These are phyloP conservation scores for Marasmius oreades DNA, from an alignment of 1,284 basidiomycete species.

Conservation along the genomic window DNA sequence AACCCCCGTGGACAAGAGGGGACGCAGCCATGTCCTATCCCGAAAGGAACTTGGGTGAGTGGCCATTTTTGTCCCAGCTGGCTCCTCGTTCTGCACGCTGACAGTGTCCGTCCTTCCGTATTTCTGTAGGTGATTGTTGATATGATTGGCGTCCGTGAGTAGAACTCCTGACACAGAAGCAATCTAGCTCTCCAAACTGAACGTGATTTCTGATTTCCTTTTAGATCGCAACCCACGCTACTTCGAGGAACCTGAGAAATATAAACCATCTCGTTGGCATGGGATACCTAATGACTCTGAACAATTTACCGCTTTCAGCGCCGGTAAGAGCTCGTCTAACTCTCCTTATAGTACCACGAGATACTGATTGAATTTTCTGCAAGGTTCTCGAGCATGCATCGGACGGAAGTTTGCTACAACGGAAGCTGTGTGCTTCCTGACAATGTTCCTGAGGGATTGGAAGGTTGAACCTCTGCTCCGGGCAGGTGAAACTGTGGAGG, in stretches of 20 bases:
- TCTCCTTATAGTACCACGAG: neutral
- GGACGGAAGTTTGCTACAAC: constrained; percentile 27
- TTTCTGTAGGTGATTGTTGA: constrained; percentile 12
- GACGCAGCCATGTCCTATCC: neutral
- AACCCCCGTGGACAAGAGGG: constrained; percentile 14
- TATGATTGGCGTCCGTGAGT: constrained; percentile 19
- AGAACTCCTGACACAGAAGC: neutral
- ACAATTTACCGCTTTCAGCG: constrained; percentile 13
- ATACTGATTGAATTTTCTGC: neutral
- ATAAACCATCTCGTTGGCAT: constrained; percentile 29
- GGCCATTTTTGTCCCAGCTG: too few relatives aligned
- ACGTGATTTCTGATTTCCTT: neutral
- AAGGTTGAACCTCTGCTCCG: constrained; percentile 12
- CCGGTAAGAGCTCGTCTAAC: too few relatives aligned
- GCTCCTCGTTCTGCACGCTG: too few relatives aligned
- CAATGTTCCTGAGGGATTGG: constrained; percentile 27
- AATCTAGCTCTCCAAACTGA: neutral
- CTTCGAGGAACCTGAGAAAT: constrained; percentile 26
- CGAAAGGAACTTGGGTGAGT: constrained; percentile 5
- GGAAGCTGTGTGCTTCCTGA: constrained; percentile 26
- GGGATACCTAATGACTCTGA: constrained; percentile 16
- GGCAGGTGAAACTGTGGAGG: constrained; percentile 6
- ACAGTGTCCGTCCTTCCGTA: neutral
- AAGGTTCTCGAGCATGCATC: constrained; percentile 14
- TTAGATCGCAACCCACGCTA: constrained; percentile 23